Evolutionary conservation across 2,329 filamentous ascomycete genomes (phyloP).

Genomic region (Spiromastix sp.): DNA sequence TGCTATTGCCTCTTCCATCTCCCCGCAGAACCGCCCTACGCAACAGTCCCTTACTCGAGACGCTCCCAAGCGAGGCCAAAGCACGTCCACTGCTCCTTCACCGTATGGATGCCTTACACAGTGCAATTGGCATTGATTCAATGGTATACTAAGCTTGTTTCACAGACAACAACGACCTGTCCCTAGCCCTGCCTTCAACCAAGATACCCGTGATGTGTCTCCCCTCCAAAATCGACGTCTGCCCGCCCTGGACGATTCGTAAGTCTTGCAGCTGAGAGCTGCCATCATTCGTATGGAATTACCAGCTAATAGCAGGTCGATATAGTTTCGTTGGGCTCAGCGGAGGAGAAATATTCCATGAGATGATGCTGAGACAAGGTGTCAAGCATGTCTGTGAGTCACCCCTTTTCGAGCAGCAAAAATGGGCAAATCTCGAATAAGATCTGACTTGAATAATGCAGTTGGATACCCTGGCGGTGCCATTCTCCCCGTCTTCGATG

Average conservation of each 20-base stretch:
- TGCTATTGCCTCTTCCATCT: conserved; percentile 33
- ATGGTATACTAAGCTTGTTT: conserved; percentile 7
- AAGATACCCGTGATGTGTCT: conserved; percentile 53
- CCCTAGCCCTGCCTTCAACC: conserved; percentile 52
- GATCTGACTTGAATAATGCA: conserved; percentile 24
- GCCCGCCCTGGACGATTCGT: conserved; percentile 71
- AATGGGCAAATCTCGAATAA: no score
- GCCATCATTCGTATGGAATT: background rate
- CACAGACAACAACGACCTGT: conserved; percentile 46
- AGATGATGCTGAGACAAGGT: conserved; percentile 91
- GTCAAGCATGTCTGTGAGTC: conserved; percentile 90
- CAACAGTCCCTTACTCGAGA: conserved; percentile 22
- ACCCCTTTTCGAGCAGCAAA: conserved; percentile 3
- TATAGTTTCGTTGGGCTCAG: conserved; percentile 81
- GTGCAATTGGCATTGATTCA: no score
- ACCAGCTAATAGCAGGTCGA: no score
- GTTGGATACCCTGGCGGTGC: conserved; percentile 89
- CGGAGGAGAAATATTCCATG: conserved; percentile 94
- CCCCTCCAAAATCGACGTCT: conserved; percentile 52
- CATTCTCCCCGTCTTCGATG: conserved; percentile 95
- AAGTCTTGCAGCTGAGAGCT: conserved; percentile 29
- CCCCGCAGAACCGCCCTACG: conserved; percentile 34
- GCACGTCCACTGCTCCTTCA: conserved; percentile 40
- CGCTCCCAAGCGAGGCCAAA: conserved; percentile 33
- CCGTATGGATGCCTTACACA: conserved; percentile 40